Conservation (phyloP, 2,329 filamentous ascomycete genomes). For the Plectosphaerella cucumerina region DNA sequence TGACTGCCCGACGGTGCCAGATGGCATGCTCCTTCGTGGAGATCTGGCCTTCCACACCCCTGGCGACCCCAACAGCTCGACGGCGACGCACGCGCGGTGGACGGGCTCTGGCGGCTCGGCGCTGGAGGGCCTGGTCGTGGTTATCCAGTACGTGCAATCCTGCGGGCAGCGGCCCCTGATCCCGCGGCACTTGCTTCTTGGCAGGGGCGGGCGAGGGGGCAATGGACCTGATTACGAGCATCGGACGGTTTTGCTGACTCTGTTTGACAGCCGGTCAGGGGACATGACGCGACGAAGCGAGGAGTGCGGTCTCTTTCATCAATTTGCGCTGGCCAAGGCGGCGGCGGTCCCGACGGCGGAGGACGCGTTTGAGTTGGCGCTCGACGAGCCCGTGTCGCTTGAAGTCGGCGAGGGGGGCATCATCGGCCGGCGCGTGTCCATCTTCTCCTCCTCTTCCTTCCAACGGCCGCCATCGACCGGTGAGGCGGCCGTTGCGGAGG, state of each 20-base stretch:
- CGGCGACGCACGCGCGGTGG: conserved; percentile 39
- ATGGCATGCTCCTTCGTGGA: conserved; percentile 17
- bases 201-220: too few relatives aligned
- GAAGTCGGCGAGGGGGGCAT: conserved; percentile 41
- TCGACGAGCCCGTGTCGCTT: conserved; percentile 35
- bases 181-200: too few relatives aligned
- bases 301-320: conserved; percentile 38
- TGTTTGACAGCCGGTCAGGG: conserved; percentile 32
- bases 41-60: conserved; percentile 41
- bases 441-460: conserved; percentile 21
- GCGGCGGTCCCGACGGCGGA: conserved; percentile 5
- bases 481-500: conserved; percentile 35
- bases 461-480: too few relatives aligned
- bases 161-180: too few relatives aligned
- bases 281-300: conserved; percentile 34
- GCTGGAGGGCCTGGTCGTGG: conserved; percentile 25
- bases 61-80: conserved; percentile 27
- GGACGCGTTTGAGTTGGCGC: conserved; percentile 24
- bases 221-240: too few relatives aligned
- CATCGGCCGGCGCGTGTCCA: conserved; percentile 42
- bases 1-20: background rate
- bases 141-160: conserved; percentile 41
- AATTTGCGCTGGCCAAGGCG: conserved; percentile 24
- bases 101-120: conserved; percentile 20
- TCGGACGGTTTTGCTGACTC: background rate